These are phyloP conservation scores for Ormosia semicastrata DNA, from an alignment of 306 rosid genomes.

Conservation along the genomic window DNA sequence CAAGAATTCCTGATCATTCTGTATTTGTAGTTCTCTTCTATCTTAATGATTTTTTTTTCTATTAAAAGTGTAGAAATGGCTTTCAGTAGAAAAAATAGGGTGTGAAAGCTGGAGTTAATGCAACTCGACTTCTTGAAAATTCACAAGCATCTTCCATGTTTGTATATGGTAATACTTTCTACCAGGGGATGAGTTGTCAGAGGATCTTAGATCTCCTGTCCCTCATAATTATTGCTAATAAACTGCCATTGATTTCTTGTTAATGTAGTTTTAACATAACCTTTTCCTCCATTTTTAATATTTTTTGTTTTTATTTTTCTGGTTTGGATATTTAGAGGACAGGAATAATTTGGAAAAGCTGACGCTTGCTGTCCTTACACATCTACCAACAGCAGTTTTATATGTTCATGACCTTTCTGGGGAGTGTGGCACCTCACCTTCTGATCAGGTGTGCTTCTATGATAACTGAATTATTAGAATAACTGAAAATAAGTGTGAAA, in stretches of 20 bases:
- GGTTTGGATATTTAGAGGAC: slow-evolving; percentile 56
- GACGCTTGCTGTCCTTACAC: slow-evolving; percentile 91
- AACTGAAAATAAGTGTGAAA: not conserved
- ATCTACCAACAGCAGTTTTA: slow-evolving; percentile 86
- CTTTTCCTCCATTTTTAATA: not conserved
- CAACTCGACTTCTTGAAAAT: not conserved
- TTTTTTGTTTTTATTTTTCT: too few species aligned
- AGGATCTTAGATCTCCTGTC: slow-evolving; percentile 2
- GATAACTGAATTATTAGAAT: slow-evolving; percentile 22
- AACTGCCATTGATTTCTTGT: not conserved
- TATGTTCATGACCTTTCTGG: slow-evolving; percentile 96
- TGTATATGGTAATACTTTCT: not conserved
- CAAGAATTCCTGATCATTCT: not conserved
- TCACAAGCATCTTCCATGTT: not conserved
- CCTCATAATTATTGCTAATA: not conserved
- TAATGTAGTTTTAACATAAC: not conserved
- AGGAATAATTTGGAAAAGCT: slow-evolving; percentile 91
- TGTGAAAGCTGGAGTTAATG: not conserved
- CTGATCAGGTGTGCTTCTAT: slow-evolving; percentile 78
- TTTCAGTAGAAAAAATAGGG: not conserved
- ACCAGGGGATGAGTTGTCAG: not conserved
- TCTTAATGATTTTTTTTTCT: not conserved
- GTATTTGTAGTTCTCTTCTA: not conserved
- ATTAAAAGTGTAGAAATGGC: not conserved
- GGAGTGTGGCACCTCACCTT: slow-evolving; percentile 93